Conservation (phyloP, 2,329 filamentous ascomycete genomes). For the Cadophora malorum region DNA sequence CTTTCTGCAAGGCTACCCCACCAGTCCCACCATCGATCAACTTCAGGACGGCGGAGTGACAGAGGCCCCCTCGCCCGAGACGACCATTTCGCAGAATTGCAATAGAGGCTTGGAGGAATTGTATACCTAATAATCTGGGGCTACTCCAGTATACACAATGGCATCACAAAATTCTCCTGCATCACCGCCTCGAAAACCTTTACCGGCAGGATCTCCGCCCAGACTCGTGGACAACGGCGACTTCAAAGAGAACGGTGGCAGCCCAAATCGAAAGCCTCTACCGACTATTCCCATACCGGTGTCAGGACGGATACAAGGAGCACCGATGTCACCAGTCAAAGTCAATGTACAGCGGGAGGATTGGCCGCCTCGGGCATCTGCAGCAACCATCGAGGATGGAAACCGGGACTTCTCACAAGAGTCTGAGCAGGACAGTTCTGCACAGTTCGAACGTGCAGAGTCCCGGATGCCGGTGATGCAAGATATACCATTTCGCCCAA, state of each 20-base stretch:
- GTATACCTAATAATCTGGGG: neutral
- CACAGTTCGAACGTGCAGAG: constrained; percentile 25
- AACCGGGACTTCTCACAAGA: constrained; percentile 28
- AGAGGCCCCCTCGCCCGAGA: neutral
- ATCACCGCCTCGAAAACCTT: constrained; percentile 29
- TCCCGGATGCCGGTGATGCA: constrained; percentile 31
- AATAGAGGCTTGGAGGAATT: neutral
- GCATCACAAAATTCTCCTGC: constrained; percentile 35
- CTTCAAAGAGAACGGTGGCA: constrained; percentile 38
- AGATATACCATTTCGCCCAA: constrained; percentile 42
- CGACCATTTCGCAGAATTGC: neutral
- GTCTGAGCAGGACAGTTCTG: constrained; percentile 29
- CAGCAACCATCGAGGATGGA: constrained; percentile 56
- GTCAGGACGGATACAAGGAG: constrained; percentile 52
- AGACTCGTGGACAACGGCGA: constrained; percentile 31
- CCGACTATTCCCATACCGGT: constrained; percentile 37
- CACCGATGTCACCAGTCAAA: constrained; percentile 62
- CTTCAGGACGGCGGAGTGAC: neutral
- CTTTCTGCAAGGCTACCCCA: constrained; percentile 13
- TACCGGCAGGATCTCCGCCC: constrained; percentile 25
- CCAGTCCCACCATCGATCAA: constrained; percentile 18
- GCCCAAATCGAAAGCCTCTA: constrained; percentile 32
- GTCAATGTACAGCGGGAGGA: constrained; percentile 60
- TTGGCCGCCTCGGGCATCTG: constrained; percentile 58
- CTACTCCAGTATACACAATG: constrained; percentile 30